Conservation (phyloP, 148 eudicot species). For the Arbutus unedo region DNA sequence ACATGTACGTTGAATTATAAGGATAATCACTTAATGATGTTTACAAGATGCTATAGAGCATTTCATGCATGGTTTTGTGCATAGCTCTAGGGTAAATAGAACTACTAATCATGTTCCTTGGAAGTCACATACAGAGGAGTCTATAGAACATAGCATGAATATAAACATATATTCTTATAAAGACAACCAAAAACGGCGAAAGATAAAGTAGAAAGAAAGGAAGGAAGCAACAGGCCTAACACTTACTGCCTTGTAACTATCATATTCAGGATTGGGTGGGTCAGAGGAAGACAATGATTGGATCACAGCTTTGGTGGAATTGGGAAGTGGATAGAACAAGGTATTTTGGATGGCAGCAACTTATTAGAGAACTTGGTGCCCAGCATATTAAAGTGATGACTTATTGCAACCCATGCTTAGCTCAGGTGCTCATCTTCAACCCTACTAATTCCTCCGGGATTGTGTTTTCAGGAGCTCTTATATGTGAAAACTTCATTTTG, state of each 20-base stretch:
- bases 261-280: constrained; percentile 89
- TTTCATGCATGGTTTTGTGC: not conserved
- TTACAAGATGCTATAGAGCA: not conserved
- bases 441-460: not conserved
- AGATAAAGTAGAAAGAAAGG: not conserved
- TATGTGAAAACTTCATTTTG: not conserved
- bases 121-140: not conserved
- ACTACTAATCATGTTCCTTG: not conserved
- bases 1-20: not conserved
- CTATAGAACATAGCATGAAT: not conserved
- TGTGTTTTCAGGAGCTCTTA: not conserved
- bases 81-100: not conserved
- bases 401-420: constrained; percentile 95
- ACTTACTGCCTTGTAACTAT: not conserved
- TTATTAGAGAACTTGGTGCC: constrained; percentile 57
- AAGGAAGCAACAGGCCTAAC: not conserved
- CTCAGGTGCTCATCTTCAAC: constrained; percentile 51
- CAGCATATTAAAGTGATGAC: constrained; percentile 83
- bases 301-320: constrained; percentile 99
- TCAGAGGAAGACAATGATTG: constrained; percentile 82
- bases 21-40: not conserved
- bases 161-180: not conserved
- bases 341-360: constrained; percentile 74
- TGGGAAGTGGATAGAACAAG: constrained; percentile 89
- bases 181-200: not conserved